phyloP scores from a whole-genome alignment of 148 eudicot genomes.

The Limonium bicolor region DNA sequence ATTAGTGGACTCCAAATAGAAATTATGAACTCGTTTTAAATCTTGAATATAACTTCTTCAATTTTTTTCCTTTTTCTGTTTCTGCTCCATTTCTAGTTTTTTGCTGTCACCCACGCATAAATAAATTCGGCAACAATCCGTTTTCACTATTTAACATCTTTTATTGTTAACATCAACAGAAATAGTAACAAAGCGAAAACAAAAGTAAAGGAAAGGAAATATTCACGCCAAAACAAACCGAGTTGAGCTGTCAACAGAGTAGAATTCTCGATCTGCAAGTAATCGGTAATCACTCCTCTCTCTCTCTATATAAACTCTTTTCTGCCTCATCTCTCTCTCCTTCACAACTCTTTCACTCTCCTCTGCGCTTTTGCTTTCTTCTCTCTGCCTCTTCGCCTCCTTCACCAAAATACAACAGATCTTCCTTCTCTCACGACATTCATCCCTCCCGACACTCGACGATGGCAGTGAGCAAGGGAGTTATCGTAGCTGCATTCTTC shows the following conservation, averaged over 20 bases:
- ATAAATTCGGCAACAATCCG: no score
- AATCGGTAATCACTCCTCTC: no score
- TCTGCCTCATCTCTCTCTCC: not conserved
- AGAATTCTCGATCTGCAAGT: no score
- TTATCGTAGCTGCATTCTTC: not conserved
- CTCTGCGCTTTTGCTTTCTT: not conserved
- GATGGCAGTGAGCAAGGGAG: constrained; percentile 1
- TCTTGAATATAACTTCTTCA: not conserved
- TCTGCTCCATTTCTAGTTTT: no score
- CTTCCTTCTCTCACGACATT: not conserved
- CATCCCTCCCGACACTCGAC: no score
- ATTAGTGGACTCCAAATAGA: constrained; percentile 3
- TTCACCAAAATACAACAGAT: not conserved
- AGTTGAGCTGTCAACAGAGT: constrained; percentile 4
- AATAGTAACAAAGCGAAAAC: not conserved
- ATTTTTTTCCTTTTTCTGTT: no score
- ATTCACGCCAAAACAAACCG: constrained; percentile 3
- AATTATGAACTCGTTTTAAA: not conserved
- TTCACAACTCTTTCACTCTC: not conserved
- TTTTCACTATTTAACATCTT: no score
- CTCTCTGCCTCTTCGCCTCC: not conserved
- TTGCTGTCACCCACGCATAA: no score
- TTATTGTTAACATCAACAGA: no score
- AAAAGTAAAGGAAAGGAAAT: not conserved
- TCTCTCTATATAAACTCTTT: not conserved